Evolutionary conservation across 164 flowering plant species (phyloP), one percentile per base, ranked within the genome.

Genomic region (Protea cynaroides): DNA sequence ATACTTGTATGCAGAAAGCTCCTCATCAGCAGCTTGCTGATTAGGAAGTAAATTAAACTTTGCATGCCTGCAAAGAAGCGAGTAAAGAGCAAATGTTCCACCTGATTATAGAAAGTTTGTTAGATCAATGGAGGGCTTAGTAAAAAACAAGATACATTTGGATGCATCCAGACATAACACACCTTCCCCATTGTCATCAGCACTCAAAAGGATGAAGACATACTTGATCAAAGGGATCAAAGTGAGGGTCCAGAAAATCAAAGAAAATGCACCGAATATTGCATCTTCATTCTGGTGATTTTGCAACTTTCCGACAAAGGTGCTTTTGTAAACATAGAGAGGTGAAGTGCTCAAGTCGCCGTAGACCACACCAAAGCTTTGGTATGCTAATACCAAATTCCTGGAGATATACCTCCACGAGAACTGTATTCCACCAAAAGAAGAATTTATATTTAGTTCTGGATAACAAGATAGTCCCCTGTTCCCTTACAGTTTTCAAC

Each of bases 11-110:
- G 92, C 66, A 29, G 94, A 81, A 63, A 91, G 86, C 78, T 91
- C 96, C 74, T 91, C 96, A 72, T 91, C 97, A 46, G 88, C 96
- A 51, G 96, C 93, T 80, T 91, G 97, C 64, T 87, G 92, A 78
- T 88, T 88, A n/a, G 95, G 86, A 74, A 86, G 91, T 62, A 90
- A 71, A 72, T 88, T 86, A 25, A 89, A 72, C 72, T 77, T 90
- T 25, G 83, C 90, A 75, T 90, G 92, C 60, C 96, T 78, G 71
- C 97, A 93, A 36, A 93, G 85, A 63, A 93, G 76, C 3, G 98
- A 93, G 71, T 93, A 93, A 25, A 93, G 89, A 63, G 98, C 94
- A 80, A 93, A 88, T 51, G 96, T 85, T 61, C 98, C 95, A 71
- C 97, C 97, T 90, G 82, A 63, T 38, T 29, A 70, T 62, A 50